These are phyloP conservation scores for Oryza meyeriana DNA, from an alignment of 176 grass and related monocot species.

Conservation along the genomic window DNA sequence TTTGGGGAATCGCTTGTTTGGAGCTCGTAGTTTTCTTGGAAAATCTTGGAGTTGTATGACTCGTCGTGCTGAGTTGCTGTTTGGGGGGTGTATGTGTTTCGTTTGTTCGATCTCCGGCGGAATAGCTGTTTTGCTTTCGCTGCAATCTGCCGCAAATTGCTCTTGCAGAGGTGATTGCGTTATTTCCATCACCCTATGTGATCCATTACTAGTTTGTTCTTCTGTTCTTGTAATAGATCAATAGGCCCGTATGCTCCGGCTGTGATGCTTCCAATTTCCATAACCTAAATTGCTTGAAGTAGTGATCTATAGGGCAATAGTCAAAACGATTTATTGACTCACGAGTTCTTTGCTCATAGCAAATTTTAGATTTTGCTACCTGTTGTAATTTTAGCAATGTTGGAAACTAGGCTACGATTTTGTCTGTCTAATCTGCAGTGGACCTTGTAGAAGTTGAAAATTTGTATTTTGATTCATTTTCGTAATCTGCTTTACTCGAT, in stretches of 20 bases:
- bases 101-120: neutral
- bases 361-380: neutral
- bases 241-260: neutral
- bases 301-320: neutral
- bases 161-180: neutral
- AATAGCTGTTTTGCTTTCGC: neutral
- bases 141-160: neutral
- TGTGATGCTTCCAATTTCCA: neutral
- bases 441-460: neutral
- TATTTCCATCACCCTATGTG: neutral
- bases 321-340: neutral
- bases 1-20: neutral
- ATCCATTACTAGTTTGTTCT: neutral
- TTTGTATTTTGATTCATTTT: neutral
- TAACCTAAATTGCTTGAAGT: neutral
- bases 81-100: neutral
- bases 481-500: neutral
- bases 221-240: constrained; percentile 11
- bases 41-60: neutral
- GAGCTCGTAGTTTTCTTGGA: neutral
- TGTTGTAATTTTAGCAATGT: neutral
- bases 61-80: neutral
- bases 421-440: neutral
- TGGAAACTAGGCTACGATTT: constrained; percentile 1
- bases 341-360: neutral